These are phyloP conservation scores for Borovskyia barvae DNA, from an alignment of 208 protist species.

Conservation along the genomic window DNA sequence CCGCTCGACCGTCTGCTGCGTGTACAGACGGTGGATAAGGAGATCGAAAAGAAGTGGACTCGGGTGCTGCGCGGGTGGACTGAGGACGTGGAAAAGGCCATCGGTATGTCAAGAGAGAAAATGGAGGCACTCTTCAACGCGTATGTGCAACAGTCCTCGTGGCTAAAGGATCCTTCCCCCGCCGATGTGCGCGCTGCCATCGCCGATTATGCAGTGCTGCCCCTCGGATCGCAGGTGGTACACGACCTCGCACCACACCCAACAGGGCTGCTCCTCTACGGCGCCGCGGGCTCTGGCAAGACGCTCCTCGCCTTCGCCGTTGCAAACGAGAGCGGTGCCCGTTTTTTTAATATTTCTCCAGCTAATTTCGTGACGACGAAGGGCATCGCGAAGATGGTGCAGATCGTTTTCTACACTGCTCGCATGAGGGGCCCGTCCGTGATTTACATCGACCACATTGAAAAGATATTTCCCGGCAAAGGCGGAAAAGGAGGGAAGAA, in stretches of 20 bases:
- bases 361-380: constrained; percentile 69
- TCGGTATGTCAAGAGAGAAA: constrained; percentile 78
- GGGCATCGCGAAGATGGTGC: constrained; percentile 77
- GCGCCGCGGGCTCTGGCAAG: constrained; percentile 87
- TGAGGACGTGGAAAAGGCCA: constrained; percentile 54
- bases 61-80: constrained; percentile 80
- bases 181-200: constrained; percentile 73
- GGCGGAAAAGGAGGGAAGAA: constrained; percentile 40
- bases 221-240: constrained; percentile 88
- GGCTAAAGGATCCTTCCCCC: constrained; percentile 75
- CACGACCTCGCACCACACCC: constrained; percentile 80
- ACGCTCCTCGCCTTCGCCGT: constrained; percentile 86
- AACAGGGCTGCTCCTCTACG: constrained; percentile 84
- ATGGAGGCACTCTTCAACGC: constrained; percentile 74
- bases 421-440: constrained; percentile 87
- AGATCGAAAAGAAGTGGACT: constrained; percentile 87
- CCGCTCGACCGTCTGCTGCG: constrained; percentile 42
- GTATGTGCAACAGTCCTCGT: constrained; percentile 55
- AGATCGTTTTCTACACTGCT: constrained; percentile 90
- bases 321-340: constrained; percentile 82
- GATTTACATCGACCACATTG: constrained; percentile 92
- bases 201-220: constrained; percentile 84
- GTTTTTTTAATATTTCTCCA: constrained; percentile 93
- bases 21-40: constrained; percentile 57
- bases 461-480: constrained; percentile 81